Conservation (phyloP, 2,329 filamentous ascomycete genomes). For the Byssothecium circinans region DNA sequence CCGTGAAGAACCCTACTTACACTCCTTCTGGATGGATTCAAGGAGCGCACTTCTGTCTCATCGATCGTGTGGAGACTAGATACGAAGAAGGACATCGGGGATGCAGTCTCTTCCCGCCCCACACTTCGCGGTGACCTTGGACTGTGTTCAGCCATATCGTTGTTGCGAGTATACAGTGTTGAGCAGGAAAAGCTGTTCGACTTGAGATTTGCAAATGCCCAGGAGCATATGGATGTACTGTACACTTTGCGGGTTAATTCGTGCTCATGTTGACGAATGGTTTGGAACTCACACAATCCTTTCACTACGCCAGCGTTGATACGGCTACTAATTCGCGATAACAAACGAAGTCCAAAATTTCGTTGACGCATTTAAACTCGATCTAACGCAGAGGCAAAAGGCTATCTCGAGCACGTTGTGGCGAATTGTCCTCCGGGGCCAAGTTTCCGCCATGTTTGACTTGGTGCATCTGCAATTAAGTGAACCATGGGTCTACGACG, state of each 20-base stretch:
- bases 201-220: conserved; percentile 7
- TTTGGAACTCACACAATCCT: conserved; percentile 7
- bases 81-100: conserved; percentile 12
- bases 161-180: conserved; percentile 10
- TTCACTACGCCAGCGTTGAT: not conserved
- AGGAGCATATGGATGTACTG: conserved; percentile 1
- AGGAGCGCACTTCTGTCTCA: conserved; percentile 1
- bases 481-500: conserved; percentile 12
- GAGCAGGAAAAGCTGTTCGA: conserved; percentile 8
- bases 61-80: conserved; percentile 11
- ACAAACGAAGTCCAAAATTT: not conserved
- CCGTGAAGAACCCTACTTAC: conserved; percentile 5
- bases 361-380: conserved; percentile 2
- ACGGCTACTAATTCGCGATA: not conserved
- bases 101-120: conserved; percentile 2
- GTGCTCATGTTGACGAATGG: conserved; percentile 3
- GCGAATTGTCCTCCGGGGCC: conserved; percentile 5
- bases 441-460: conserved; percentile 1
- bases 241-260: conserved; percentile 8
- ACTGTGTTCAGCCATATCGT: conserved; percentile 10
- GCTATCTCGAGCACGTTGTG: conserved; percentile 8
- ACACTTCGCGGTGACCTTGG: not conserved
- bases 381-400: not conserved
- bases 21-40: conserved; percentile 3
- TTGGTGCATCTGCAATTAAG: conserved; percentile 13